A percentile compares a stretch with the other conserved stretches of the same genome.
Evolutionary conservation across 75 land plant species (phyloP).

Genomic region (Pinus taeda): DNA sequence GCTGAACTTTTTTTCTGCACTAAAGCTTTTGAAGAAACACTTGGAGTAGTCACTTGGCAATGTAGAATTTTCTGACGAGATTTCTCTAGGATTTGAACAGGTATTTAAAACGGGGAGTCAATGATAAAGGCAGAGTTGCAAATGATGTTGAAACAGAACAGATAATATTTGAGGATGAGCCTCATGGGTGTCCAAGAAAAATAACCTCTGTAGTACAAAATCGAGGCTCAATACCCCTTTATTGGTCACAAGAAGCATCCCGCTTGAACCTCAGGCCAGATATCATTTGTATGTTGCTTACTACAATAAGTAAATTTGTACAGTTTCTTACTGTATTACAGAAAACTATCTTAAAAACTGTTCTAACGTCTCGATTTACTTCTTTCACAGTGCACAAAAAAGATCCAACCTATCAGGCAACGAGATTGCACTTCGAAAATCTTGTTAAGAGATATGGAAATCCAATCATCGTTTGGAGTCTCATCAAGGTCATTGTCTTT

Average conservation of each 20-base stretch:
- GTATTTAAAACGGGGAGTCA: constrained; percentile 73
- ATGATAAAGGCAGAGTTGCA: constrained; percentile 74
- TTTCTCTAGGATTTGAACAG: constrained; percentile 21
- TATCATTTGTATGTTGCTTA: constrained; percentile 45
- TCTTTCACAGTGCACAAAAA: constrained; percentile 62
- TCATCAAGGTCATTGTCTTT: constrained; percentile 54
- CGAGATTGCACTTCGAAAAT: constrained; percentile 74
- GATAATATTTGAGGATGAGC: constrained; percentile 57
- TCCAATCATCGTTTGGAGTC: constrained; percentile 74
- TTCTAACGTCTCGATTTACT: no score
- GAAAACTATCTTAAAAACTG: no score
- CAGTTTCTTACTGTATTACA: no score
- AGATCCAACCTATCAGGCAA: constrained; percentile 65
- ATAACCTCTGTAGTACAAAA: constrained; percentile 74
- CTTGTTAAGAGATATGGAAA: constrained; percentile 78
- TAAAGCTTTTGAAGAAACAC: no score
- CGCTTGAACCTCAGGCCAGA: constrained; percentile 27
- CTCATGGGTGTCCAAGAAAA: constrained; percentile 34
- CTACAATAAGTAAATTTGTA: neutral
- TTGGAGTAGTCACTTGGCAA: no score
- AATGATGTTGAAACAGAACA: constrained; percentile 93
- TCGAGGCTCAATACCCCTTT: constrained; percentile 84
- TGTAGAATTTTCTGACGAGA: no score
- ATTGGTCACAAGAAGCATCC: constrained; percentile 84
- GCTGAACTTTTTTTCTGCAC: no score